Evolutionary conservation across 225 moss, liverwort and hornwort species (phyloP).

Genomic region (Polytrichum commune): DNA sequence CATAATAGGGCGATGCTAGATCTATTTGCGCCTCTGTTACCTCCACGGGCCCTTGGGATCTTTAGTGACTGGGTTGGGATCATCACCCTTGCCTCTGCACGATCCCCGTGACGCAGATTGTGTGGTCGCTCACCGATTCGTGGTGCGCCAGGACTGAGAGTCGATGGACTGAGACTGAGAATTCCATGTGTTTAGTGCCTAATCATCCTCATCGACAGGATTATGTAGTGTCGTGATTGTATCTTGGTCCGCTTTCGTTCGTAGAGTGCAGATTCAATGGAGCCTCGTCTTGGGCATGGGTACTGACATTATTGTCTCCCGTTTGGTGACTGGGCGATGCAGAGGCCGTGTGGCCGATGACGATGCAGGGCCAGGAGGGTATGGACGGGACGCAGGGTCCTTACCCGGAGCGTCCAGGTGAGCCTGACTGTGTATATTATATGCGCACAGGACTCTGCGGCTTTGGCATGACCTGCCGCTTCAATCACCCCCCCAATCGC

Average conservation of each 20-base stretch:
- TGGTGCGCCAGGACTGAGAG: too few relatives aligned
- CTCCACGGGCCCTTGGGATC: too few relatives aligned
- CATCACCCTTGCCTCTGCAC: too few relatives aligned
- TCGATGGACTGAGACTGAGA: too few relatives aligned
- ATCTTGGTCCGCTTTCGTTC: background rate
- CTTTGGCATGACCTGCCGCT: conserved; percentile 97
- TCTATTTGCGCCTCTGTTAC: background rate
- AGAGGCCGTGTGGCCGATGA: conserved; percentile 92
- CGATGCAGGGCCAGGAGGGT: conserved; percentile 85
- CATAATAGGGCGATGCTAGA: background rate
- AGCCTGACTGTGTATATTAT: conserved; percentile 97
- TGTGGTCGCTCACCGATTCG: too few relatives aligned
- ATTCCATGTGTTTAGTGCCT: too few relatives aligned
- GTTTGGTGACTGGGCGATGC: conserved; percentile 14
- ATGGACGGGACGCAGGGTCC: conserved; percentile 84
- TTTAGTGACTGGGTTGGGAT: too few relatives aligned
- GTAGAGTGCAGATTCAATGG: background rate
- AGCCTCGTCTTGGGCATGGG: background rate
- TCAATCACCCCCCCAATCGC: conserved; percentile 85
- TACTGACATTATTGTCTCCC: background rate
- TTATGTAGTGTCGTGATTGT: background rate
- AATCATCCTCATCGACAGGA: too few relatives aligned
- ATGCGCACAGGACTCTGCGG: conserved; percentile 98
- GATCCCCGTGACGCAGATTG: too few relatives aligned
- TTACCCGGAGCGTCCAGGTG: conserved; percentile 89